These are phyloP conservation scores for Pleurotus sapidus DNA, from an alignment of 768 basidiomycete species.

Conservation along the genomic window DNA sequence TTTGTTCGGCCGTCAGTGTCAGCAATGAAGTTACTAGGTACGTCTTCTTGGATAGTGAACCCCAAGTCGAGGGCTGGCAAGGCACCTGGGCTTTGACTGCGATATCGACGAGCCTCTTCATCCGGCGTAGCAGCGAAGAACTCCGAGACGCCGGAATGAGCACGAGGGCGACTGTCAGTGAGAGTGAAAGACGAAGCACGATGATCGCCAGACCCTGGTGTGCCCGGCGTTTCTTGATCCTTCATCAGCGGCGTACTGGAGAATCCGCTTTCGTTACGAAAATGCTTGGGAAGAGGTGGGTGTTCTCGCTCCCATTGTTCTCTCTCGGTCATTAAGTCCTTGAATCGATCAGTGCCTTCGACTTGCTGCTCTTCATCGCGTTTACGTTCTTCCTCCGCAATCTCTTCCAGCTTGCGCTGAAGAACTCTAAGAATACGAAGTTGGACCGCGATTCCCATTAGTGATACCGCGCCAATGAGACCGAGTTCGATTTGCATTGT, in stretches of 20 bases:
- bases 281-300: slow-evolving; percentile 58
- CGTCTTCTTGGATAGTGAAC: slow-evolving; percentile 67
- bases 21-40: slow-evolving; percentile 69
- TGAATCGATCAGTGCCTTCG: slow-evolving; percentile 69
- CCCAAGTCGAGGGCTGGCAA: slow-evolving; percentile 78
- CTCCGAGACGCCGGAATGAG: slow-evolving; percentile 69
- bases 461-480: slow-evolving; percentile 74
- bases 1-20: slow-evolving; percentile 12
- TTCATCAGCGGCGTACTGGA: slow-evolving; percentile 69
- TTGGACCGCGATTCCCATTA: slow-evolving; percentile 90
- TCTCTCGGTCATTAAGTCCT: slow-evolving; percentile 62
- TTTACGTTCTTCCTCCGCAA: slow-evolving; percentile 68
- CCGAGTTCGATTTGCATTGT: slow-evolving; percentile 94
- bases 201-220: slow-evolving; percentile 34
- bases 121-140: slow-evolving; percentile 63
- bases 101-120: slow-evolving; percentile 55
- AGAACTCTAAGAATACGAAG: slow-evolving; percentile 81
- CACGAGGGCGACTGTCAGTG: slow-evolving; percentile 52
- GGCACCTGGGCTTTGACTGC: slow-evolving; percentile 51
- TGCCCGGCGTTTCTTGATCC: slow-evolving; percentile 52
- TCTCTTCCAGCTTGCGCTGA: slow-evolving; percentile 75
- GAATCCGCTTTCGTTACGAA: slow-evolving; percentile 58
- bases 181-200: slow-evolving; percentile 51
- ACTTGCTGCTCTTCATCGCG: slow-evolving; percentile 75
- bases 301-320: slow-evolving; percentile 89